Percentiles rank a stretch among this genome's conserved stretches.
Conservation (phyloP, 139 green algal species). For the Desmodesmus armatus region DNA sequence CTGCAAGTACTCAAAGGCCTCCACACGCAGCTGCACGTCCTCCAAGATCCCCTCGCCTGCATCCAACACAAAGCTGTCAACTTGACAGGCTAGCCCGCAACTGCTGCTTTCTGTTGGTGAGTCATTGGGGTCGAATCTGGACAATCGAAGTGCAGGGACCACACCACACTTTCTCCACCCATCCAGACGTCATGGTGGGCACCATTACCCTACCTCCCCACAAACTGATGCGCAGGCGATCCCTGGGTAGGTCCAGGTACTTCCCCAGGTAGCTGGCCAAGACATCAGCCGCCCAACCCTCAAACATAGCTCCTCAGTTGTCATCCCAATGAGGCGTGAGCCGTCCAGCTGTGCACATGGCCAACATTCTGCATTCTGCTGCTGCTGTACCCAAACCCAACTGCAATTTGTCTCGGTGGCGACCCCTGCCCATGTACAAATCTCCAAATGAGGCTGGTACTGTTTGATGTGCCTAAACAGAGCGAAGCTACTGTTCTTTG, state of each 20-base stretch:
- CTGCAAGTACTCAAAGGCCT: conserved; percentile 72
- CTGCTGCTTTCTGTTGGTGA: background rate
- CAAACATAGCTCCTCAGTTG: conserved; percentile 58
- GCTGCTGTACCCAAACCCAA: no score
- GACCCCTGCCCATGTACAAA: no score
- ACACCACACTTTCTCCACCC: no score
- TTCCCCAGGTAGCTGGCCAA: conserved; percentile 64
- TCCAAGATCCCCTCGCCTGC: conserved; percentile 69
- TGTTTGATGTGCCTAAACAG: no score
- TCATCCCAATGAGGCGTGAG: no score
- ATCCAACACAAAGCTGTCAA: no score
- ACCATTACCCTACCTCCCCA: conserved; percentile 66
- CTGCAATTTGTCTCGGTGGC: no score
- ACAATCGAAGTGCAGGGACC: background rate
- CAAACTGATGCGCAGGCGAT: conserved; percentile 69
- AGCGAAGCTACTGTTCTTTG: no score
- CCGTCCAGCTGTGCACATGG: no score
- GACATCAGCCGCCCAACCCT: conserved; percentile 65
- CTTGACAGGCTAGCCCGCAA: background rate
- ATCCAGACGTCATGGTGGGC: background rate
- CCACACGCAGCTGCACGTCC: conserved; percentile 64
- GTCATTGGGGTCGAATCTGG: no score
- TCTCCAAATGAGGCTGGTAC: no score
- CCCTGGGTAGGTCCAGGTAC: conserved; percentile 70
- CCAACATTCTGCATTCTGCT: no score